Conservation (phyloP, 148 eudicot genomes). For the Silene conica region DNA sequence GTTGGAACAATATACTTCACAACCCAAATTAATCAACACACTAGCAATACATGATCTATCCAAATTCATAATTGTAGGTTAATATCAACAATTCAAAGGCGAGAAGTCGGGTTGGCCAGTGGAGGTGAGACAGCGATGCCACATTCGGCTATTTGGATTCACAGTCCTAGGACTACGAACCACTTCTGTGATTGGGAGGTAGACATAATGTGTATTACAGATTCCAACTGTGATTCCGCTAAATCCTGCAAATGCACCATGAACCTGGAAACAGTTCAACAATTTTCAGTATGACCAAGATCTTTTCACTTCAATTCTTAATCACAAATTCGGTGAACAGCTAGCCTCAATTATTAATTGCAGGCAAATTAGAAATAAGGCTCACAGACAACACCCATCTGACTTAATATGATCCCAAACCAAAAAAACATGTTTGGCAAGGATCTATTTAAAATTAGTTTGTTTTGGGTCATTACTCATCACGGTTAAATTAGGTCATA, state of each 20-base stretch:
- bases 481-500: not conserved
- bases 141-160: slow-evolving; percentile 47
- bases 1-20: too few species aligned
- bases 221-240: slow-evolving; percentile 53
- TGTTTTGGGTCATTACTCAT: not conserved
- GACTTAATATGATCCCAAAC: not conserved
- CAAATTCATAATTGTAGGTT: not conserved
- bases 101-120: slow-evolving; percentile 55
- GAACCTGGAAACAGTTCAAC: slow-evolving; percentile 32
- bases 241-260: slow-evolving; percentile 53
- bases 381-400: too few species aligned
- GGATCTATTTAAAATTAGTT: not conserved
- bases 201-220: slow-evolving; percentile 45
- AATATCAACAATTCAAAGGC: slow-evolving; percentile 22
- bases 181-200: slow-evolving; percentile 49
- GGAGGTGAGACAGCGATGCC: slow-evolving; percentile 55
- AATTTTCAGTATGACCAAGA: too few species aligned
- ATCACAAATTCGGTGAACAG: too few species aligned
- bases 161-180: slow-evolving; percentile 37
- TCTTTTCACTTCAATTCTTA: too few species aligned
- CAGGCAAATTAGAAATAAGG: too few species aligned
- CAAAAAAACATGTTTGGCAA: not conserved
- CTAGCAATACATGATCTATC: too few species aligned
- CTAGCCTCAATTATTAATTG: too few species aligned
- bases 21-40: too few species aligned